These are phyloP conservation scores for Phlebiopsis gigantea DNA, from an alignment of 768 basidiomycete species.

Conservation along the genomic window DNA sequence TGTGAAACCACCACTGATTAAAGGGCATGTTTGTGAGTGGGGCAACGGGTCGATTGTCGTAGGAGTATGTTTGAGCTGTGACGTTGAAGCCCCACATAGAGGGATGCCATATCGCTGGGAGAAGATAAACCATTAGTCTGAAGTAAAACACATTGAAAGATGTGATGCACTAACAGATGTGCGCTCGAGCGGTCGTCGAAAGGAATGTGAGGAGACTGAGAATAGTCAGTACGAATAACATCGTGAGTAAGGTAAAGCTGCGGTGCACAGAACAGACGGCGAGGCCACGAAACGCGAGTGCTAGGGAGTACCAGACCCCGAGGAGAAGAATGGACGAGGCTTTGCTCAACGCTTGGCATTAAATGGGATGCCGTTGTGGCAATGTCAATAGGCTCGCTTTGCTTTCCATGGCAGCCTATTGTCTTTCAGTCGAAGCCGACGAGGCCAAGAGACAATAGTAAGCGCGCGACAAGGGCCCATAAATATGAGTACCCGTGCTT, in stretches of 20 bases:
- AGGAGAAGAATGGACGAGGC: background rate
- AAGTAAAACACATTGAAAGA: background rate
- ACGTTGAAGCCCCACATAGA: constrained; percentile 38
- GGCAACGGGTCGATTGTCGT: constrained; percentile 32
- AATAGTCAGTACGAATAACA: background rate
- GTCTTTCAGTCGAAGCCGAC: background rate
- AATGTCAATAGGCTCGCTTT: background rate
- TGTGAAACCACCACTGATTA: constrained; percentile 43
- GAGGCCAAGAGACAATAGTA: background rate
- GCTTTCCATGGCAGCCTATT: background rate
- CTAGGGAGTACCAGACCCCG: background rate
- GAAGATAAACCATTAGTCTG: background rate
- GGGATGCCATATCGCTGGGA: constrained; percentile 26
- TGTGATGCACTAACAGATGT: background rate
- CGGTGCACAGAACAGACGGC: background rate
- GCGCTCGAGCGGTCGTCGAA: background rate
- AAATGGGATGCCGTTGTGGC: background rate
- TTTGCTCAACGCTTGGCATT: background rate
- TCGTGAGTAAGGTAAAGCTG: background rate
- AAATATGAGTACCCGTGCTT: background rate
- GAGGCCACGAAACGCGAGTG: background rate
- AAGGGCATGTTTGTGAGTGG: constrained; percentile 30
- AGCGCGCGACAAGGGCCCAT: background rate
- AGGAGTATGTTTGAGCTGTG: constrained; percentile 24
- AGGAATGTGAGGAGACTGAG: background rate